A percentile compares a stretch with the other conserved stretches of the same genome.
These are phyloP conservation scores for Heritiera fomes DNA, from an alignment of 345 rosid genomes.

Conservation along the genomic window DNA sequence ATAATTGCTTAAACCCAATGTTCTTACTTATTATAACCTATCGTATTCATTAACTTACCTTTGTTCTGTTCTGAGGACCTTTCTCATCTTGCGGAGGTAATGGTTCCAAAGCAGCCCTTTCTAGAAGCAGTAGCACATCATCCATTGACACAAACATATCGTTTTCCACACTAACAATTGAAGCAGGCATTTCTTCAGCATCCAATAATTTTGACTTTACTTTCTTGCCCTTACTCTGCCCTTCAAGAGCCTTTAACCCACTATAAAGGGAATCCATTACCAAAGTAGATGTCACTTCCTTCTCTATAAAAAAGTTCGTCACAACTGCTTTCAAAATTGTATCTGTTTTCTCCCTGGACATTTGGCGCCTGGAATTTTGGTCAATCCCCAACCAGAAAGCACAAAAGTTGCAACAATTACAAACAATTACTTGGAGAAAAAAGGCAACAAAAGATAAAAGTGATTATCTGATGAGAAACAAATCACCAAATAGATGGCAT, in stretches of 20 bases:
- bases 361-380: slow-evolving; percentile 58
- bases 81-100: slow-evolving; percentile 87
- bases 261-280: slow-evolving; percentile 98
- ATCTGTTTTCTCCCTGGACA: slow-evolving; percentile 86
- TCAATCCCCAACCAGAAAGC: slow-evolving; percentile 86
- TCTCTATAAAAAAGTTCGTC: slow-evolving; percentile 84
- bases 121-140: slow-evolving; percentile 68
- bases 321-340: slow-evolving; percentile 78
- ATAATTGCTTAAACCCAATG: background rate
- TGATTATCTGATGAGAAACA: background rate
- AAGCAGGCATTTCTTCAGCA: slow-evolving; percentile 69
- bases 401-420: slow-evolving; percentile 60
- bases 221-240: slow-evolving; percentile 65
- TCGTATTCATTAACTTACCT: slow-evolving; percentile 44
- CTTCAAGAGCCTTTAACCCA: slow-evolving; percentile 94
- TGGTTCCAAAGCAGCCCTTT: slow-evolving; percentile 84
- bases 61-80: slow-evolving; percentile 75
- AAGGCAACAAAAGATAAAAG: background rate
- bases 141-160: slow-evolving; percentile 82
- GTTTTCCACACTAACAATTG: slow-evolving; percentile 68
- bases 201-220: slow-evolving; percentile 53
- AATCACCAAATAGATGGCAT: background rate
- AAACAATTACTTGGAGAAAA: slow-evolving; percentile 16
- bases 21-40: background rate
- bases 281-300: slow-evolving; percentile 95